Conservation (phyloP, 106 monocot species). For the Allium sativum region DNA sequence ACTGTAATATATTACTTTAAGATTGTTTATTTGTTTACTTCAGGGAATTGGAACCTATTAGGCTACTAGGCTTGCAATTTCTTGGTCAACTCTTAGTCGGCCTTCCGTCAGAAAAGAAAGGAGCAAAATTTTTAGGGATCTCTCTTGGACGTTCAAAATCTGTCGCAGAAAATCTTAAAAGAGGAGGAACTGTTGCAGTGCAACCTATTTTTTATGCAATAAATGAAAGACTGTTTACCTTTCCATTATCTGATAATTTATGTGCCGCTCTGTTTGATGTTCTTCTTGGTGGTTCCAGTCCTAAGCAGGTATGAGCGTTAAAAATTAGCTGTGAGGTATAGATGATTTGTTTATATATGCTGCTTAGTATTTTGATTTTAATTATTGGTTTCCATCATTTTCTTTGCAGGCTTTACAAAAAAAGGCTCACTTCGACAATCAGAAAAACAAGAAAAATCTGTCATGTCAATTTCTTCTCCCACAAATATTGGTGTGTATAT, state of each 20-base stretch:
- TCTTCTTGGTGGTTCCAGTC: conserved; percentile 99
- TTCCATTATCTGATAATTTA: conserved; percentile 83
- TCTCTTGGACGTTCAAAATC: conserved; percentile 68
- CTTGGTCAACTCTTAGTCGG: conserved; percentile 75
- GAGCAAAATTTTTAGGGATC: conserved; percentile 62
- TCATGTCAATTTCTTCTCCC: conserved; percentile 72
- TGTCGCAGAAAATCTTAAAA: conserved; percentile 46
- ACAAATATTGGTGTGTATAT: conserved; percentile 80
- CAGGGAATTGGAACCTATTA: conserved; percentile 90
- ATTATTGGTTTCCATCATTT: not conserved
- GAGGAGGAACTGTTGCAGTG: conserved; percentile 22
- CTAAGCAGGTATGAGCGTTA: conserved; percentile 67
- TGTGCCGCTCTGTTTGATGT: conserved; percentile 95
- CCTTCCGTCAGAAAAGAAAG: conserved; percentile 66
- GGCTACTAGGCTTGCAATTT: conserved; percentile 91
- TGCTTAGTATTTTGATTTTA: not conserved
- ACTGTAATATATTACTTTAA: not conserved
- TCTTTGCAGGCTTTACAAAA: conserved; percentile 72
- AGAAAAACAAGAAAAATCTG: conserved; percentile 27
- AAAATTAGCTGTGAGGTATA: not conserved
- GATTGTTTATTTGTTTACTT: not conserved
- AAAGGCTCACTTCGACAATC: conserved; percentile 29
- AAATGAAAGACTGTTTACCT: conserved; percentile 67
- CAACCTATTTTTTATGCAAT: conserved; percentile 62
- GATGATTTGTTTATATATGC: not conserved